Conservation (phyloP, 345 rosid species). For the Populus ilicifolia region DNA sequence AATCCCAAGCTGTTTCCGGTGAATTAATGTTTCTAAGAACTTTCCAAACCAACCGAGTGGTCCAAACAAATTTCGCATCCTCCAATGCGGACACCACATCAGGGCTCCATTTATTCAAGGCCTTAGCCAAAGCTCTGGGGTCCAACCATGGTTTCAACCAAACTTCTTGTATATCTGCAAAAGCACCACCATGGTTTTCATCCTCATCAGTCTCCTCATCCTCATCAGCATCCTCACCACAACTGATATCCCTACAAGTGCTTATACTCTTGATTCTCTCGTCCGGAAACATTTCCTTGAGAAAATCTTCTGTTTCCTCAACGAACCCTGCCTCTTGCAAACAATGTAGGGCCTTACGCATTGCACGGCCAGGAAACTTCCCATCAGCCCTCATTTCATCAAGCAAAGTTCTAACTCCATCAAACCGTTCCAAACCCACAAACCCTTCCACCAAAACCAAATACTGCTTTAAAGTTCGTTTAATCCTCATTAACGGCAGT, state of each 20-base stretch:
- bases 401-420: conserved; percentile 50
- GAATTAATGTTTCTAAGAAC: conserved; percentile 69
- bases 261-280: conserved; percentile 52
- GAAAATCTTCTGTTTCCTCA: conserved; percentile 48
- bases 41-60: conserved; percentile 75
- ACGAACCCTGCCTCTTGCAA: conserved; percentile 63
- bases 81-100: conserved; percentile 53
- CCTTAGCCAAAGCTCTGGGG: conserved; percentile 76
- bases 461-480: conserved; percentile 66
- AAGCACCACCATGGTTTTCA: conserved; percentile 9
- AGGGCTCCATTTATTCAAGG: conserved; percentile 63
- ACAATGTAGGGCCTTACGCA: conserved; percentile 46
- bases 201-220: conserved; percentile 19
- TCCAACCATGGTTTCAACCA: conserved; percentile 80
- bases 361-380: conserved; percentile 52
- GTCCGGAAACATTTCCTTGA: conserved; percentile 62
- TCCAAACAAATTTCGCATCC: conserved; percentile 79
- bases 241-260: conserved; percentile 31
- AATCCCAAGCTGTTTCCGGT: conserved; percentile 72
- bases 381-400: conserved; percentile 67
- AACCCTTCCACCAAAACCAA: conserved; percentile 52
- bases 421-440: conserved; percentile 43
- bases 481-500: conserved; percentile 77
- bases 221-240: conserved; percentile 32
- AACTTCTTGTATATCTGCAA: conserved; percentile 26